Base-by-base conservation (phyloP, 2,329 filamentous ascomycete species). In the Pezicula neosporulosa region DNA sequence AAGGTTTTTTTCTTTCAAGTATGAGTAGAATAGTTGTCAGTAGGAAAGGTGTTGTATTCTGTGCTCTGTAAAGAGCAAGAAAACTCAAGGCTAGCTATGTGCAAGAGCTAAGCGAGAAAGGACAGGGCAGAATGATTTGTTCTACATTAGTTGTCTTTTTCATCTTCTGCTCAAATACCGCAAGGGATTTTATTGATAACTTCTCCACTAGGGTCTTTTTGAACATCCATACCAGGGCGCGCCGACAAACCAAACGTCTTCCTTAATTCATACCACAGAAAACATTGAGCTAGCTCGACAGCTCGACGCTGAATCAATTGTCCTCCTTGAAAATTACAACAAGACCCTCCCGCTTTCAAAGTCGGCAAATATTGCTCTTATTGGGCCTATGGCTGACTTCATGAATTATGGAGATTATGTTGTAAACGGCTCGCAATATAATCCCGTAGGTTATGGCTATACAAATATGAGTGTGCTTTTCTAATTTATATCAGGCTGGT, bases 351-450 rank as follows among this genome's bases (percentile, higher is more conserved):
- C 87, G 1, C 72, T 91, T 24, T 70, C 75, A 56, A 88, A 86
- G 63, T 75, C 79, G 7, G 84, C 83, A n/a, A 83, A 80, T 15
- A 76, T 90, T 52, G 86, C 86, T 4, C 83, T 90, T 15, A 87
- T 90, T 60, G 87, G 87, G 0, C 86, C 86, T 2, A 90, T 90
- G 82, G 86, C 83, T 1, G 79, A 86, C 58, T 86, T 77, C 57
- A 83, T 88, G 75, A 89, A 89, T 60, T 86, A 89, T 53, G 87
- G 87, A 47, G 86, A 89, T 67, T 90, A 90, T 60, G 85, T 90
- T 15, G 83, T 87, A 18, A 81, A 83, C 62, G 71, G 75, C 44
- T 80, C 83, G 13, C 78, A 84, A 60, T 80, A 81, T 59, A 33
- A 33, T 13, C 30, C 30, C 9, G 76, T 77, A 30, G 87, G 24